These are phyloP conservation scores for Myriosclerotinia duriaeana DNA, from an alignment of 2,329 filamentous ascomycete species.

Conservation along the genomic window DNA sequence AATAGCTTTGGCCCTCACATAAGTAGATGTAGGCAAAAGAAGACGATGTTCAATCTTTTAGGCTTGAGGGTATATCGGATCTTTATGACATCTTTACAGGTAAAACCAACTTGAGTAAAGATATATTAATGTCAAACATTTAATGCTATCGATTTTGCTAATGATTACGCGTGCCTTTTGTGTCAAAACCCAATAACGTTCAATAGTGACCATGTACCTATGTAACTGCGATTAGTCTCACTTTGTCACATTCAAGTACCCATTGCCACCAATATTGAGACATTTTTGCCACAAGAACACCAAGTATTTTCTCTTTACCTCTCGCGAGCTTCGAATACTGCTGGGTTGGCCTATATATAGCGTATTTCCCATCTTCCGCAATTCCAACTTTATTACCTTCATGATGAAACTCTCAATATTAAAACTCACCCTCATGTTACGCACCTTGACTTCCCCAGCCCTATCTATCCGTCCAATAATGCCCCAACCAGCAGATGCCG, in stretches of 20 bases:
- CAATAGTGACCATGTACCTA: neutral
- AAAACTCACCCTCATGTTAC: neutral
- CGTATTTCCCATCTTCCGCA: neutral
- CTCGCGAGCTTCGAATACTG: neutral
- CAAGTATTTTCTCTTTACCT: neutral
- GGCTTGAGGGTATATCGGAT: neutral
- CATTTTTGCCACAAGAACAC: neutral
- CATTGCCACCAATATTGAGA: neutral
- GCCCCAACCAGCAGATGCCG: conserved; percentile 27
- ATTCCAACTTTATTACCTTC: neutral
- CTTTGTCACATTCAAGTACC: neutral
- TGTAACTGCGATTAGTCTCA: neutral
- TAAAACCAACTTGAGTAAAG: neutral
- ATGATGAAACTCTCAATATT: neutral
- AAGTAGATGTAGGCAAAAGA: no score
- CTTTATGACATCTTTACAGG: neutral
- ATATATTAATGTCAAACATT: neutral
- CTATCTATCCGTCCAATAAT: neutral
- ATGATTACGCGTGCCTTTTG: neutral
- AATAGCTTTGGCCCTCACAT: neutral
- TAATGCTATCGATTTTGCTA: neutral
- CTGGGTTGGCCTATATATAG: neutral
- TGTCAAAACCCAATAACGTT: neutral
- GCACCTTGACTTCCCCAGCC: no score
- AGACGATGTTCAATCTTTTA: neutral